A percentile compares a stretch with the other conserved stretches of the same genome.
Evolutionary conservation across 371 early-diverging fungal species (phyloP).

Genomic region (Chytridium lagenaria): DNA sequence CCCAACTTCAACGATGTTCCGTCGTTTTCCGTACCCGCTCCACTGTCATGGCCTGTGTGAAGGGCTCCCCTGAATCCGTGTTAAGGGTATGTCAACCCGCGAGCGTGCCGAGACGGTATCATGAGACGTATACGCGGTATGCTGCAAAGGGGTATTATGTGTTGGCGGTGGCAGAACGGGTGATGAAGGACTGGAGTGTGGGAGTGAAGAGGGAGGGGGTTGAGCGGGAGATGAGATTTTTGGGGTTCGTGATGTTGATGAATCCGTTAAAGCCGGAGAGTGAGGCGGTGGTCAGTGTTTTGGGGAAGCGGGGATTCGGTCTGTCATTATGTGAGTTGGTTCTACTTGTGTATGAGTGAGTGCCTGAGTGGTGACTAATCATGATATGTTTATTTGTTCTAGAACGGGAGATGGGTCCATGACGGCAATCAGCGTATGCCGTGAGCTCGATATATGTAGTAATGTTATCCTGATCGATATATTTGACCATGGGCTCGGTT

Average conservation of each 20-base stretch:
- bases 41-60: constrained; percentile 55
- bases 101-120: constrained; percentile 69
- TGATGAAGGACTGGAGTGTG: not conserved
- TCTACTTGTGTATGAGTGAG: not conserved
- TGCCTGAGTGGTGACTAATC: too few relatives aligned
- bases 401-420: constrained; percentile 43
- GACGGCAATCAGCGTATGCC: constrained; percentile 36
- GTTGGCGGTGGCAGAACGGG: constrained; percentile 50
- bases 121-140: constrained; percentile 54
- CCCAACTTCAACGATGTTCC: constrained; percentile 37
- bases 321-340: constrained; percentile 36
- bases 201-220: too few relatives aligned
- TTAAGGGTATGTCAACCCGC: constrained; percentile 51
- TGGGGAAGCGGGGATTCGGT: constrained; percentile 34
- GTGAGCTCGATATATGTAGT: constrained; percentile 37
- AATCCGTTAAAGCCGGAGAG: constrained; percentile 47
- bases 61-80: constrained; percentile 76
- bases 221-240: constrained; percentile 41
- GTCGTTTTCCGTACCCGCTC: constrained; percentile 25
- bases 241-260: constrained; percentile 44
- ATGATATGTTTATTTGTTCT: not conserved
- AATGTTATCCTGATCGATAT: constrained; percentile 36
- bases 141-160: constrained; percentile 76
- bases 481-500: constrained; percentile 30
- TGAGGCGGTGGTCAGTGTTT: constrained; percentile 18